Evolutionary conservation across 352 stramenopile genomes (phyloP), one percentile per base, ranked within the genome.

Genomic region (Saprolegnia diclina): DNA sequence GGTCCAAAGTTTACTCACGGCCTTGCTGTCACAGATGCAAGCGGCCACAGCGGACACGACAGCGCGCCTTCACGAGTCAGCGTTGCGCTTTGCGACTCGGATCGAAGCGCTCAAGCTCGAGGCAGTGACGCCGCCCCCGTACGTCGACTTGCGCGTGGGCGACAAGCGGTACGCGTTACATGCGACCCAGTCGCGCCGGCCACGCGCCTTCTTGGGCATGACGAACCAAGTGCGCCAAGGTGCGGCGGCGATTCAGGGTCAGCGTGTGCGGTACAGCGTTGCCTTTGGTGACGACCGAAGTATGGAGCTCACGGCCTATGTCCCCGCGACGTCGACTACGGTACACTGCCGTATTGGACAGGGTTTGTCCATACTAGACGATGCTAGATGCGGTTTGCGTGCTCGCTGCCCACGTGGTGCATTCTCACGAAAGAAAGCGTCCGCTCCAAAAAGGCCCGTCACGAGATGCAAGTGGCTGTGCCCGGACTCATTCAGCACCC

Each of bases 191-290:
- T 26, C n/a, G 1, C 24, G n/a, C 24, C 13, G n/a, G 35, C 52
- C 52, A 59, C 52, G 52, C 11, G 52, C 52, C 11, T 24, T 59
- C 13, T 24, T 69, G 45, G 63, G 63, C 26, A 26, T 11, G 13
- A 69, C 53, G 4, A 59, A 59, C 21, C 18, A 46, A 18, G 18
- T 69, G 0, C 18, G 21, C 29, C 6, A 24, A 19, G 63, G 63
- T 2, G 63, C 63, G 1, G 50, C 63, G 5, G 11, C 6, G 2
- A 9, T 69, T 13, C n/a, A 69, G 1, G 53, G 37, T n/a, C 29
- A 50, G n/a, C 48, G 53, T 1, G 63, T 69, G 19, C 48, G 63
- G n/a, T 69, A 62, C 38, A 62, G 29, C 10, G 45, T 69, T 29
- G 24, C 42, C 19, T 7, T 38, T 5, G 5, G 40, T 7, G 19